Base-by-base conservation (phyloP, 495 filamentous ascomycete genomes). In the Amphirosellinia nigrospora region DNA sequence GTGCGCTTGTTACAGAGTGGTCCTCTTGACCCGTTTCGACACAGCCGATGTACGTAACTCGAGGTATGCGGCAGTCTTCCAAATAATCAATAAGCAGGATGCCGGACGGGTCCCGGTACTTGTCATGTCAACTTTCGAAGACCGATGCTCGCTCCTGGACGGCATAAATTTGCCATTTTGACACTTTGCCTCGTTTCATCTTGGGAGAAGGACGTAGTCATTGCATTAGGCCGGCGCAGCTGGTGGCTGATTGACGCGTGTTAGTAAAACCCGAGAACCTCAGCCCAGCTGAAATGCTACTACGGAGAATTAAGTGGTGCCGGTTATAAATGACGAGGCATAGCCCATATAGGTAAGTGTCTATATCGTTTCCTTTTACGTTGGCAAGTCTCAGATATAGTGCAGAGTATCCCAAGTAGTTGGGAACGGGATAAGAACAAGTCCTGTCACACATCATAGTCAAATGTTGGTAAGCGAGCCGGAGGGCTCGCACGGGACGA, bases 221-320 rank as follows among this genome's bases (percentile, higher is more conserved):
- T 65, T n/a, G 63, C 63, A 46, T 53, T 65, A 65, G 38, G 46
- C 48, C 4, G 23, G 48, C 38, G 59, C 56, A 64, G 36, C 60
- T 56, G 59, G 59, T 64, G 45, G 68, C 60, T 64, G 68, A 59
- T 32, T 41, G 53, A 58, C 48, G 46, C 68, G 45, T 39, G 66
- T 41, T 38, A 55, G 34, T 32, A 58, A 53, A 58, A 38, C 26
- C 58, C 46, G 45, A 58, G 8, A 56, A 30, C 46, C 56, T 46
- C 30, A 52, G 58, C 46, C 13, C 50, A 66, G 64, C 66, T 69
- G 66, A 69, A 69, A 69, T 69, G 30, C 66, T 52, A 69, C 66
- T 62, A 61, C 66, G 66, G 66, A 62, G 55, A 69, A 69, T 69
- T 69, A 61, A 28, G 41, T 43, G 30, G 41, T 39, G 34, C 53